Percentiles rank a stretch among this genome's conserved stretches.
Evolutionary conservation across 176 grass and related monocot genomes (phyloP).

Genomic region (Bolboschoenus planiculmis): DNA sequence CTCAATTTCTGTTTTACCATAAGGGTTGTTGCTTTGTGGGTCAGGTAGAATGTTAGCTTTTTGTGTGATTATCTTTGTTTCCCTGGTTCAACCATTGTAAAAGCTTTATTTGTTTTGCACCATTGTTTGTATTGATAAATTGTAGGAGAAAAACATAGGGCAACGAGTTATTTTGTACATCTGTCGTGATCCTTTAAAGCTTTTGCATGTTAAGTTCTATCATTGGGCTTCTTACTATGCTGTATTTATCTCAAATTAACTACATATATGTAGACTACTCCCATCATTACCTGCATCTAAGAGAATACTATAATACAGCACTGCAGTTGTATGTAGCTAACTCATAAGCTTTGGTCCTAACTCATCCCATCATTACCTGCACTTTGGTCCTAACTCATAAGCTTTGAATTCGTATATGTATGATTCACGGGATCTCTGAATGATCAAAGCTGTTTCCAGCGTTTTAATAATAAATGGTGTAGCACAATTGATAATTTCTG

Average conservation of each 20-base stretch:
- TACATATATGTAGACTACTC: neutral
- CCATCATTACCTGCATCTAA: neutral
- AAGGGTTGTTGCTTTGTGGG: constrained; percentile 24
- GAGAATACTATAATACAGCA: neutral
- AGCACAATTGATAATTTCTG: neutral
- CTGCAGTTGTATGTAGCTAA: neutral
- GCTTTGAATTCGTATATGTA: neutral
- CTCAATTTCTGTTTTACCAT: constrained; percentile 12
- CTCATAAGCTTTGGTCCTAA: neutral
- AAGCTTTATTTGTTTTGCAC: constrained; percentile 50
- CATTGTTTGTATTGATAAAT: constrained; percentile 52
- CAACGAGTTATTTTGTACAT: constrained; percentile 12
- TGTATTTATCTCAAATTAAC: neutral
- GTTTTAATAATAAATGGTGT: neutral
- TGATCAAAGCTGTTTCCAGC: neutral
- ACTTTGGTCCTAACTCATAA: neutral
- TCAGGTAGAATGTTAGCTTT: constrained; percentile 51
- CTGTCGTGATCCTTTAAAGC: neutral
- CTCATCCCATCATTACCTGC: no score
- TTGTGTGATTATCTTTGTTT: constrained; percentile 49
- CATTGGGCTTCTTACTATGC: neutral
- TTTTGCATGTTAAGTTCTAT: neutral
- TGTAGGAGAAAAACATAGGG: constrained; percentile 4
- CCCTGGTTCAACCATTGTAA: constrained; percentile 53
- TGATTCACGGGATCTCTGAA: neutral